Evolutionary conservation across 495 filamentous ascomycete species (phyloP).

Genomic region (Aspergillus homomorphus): DNA sequence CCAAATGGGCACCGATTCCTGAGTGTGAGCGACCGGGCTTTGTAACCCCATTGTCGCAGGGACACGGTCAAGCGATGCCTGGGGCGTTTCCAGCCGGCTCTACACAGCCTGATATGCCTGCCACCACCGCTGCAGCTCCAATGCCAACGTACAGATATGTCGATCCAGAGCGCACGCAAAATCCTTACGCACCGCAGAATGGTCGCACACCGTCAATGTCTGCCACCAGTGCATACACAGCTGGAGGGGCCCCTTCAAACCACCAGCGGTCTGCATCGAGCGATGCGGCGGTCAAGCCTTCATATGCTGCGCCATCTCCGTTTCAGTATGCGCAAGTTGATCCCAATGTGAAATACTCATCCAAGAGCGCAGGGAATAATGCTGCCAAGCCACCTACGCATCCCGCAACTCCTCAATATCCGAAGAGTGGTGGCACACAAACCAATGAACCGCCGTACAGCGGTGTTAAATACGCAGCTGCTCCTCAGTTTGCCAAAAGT

Average conservation of each 20-base stretch:
- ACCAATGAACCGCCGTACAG: slow-evolving; percentile 18
- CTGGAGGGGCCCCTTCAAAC: slow-evolving; percentile 8
- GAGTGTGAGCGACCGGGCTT: slow-evolving; percentile 42
- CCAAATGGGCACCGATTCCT: slow-evolving; percentile 39
- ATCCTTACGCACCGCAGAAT: slow-evolving; percentile 27
- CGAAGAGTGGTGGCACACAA: slow-evolving; percentile 16
- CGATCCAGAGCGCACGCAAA: slow-evolving; percentile 12
- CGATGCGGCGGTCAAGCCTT: slow-evolving; percentile 20
- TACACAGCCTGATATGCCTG: slow-evolving; percentile 21
- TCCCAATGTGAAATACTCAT: slow-evolving; percentile 42
- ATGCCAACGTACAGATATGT: slow-evolving; percentile 30
- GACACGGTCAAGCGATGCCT: slow-evolving; percentile 31
- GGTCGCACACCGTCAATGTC: slow-evolving; percentile 11
- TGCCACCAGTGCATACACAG: slow-evolving; percentile 13
- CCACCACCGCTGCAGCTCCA: slow-evolving; percentile 19
- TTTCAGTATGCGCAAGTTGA: slow-evolving; percentile 47
- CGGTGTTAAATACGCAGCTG: slow-evolving; percentile 14
- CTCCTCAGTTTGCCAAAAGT: slow-evolving; percentile 19
- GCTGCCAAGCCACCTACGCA: slow-evolving; percentile 19
- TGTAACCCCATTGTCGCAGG: slow-evolving; percentile 38
- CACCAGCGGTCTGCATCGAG: slow-evolving; percentile 30
- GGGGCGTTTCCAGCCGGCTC: slow-evolving; percentile 37
- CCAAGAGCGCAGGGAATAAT: slow-evolving; percentile 29
- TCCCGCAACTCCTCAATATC: slow-evolving; percentile 23
- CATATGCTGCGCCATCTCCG: slow-evolving; percentile 34